Percentiles rank a stretch among this genome's conserved stretches.
These are phyloP conservation scores for Linnemannia hyalina DNA, from an alignment of 192 early-diverging fungal species.

Conservation along the genomic window DNA sequence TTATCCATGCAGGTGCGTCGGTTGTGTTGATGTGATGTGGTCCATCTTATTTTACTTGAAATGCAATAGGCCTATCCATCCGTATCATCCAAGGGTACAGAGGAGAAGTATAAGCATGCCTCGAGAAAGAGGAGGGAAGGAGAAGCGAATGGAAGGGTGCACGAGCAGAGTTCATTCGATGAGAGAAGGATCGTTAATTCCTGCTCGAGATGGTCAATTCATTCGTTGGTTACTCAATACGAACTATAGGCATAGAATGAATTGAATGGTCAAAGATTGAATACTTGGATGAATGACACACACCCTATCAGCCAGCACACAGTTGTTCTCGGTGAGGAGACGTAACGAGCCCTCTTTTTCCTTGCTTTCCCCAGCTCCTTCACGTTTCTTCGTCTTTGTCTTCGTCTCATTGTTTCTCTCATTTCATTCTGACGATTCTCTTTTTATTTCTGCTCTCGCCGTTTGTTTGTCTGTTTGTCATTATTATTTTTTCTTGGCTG, in stretches of 20 bases:
- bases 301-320: no score
- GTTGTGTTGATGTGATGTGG: neutral
- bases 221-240: neutral
- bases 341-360: neutral
- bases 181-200: neutral
- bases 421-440: no score
- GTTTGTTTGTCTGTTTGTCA: neutral
- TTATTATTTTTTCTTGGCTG: neutral
- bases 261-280: neutral
- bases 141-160: neutral
- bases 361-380: no score
- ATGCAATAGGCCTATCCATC: no score
- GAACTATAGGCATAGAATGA: neutral
- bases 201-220: neutral
- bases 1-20: slow-evolving; percentile 1
- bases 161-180: slow-evolving; percentile 2
- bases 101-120: no score
- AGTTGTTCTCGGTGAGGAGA: no score
- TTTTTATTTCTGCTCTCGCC: neutral
- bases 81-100: no score
- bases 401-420: neutral
- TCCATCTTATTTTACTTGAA: neutral
- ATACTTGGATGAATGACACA: no score
- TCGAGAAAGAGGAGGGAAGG: no score
- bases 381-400: neutral